Conservation (phyloP, 495 filamentous ascomycete genomes). For the Penicillium argentinense region DNA sequence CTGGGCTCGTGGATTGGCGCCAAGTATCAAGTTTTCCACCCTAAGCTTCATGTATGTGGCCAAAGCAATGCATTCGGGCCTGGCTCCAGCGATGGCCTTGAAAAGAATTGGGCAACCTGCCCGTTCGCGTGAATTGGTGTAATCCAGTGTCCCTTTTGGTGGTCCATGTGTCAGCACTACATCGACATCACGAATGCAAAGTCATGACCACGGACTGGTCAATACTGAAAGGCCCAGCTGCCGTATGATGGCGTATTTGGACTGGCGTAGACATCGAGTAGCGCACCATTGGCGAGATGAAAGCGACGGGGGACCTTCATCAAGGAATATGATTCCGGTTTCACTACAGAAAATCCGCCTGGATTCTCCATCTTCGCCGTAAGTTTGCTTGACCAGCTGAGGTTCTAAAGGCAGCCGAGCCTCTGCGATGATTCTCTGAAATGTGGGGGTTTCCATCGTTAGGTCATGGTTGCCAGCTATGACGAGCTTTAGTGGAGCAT, state of each 20-base stretch:
- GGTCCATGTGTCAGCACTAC: conserved; percentile 70
- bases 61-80: conserved; percentile 68
- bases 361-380: conserved; percentile 32
- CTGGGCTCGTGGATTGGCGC: conserved; percentile 32
- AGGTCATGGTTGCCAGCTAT: conserved; percentile 76
- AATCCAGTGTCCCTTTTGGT: conserved; percentile 56
- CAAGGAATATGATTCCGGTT: conserved; percentile 56
- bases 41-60: conserved; percentile 72
- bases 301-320: conserved; percentile 62
- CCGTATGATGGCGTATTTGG: conserved; percentile 60
- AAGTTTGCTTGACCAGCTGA: conserved; percentile 22
- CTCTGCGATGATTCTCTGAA: conserved; percentile 32
- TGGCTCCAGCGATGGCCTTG: conserved; percentile 48
- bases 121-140: conserved; percentile 24
- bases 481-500: conserved; percentile 67
- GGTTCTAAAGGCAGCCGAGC: conserved; percentile 23
- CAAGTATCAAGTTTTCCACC: conserved; percentile 61
- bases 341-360: conserved; percentile 27
- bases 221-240: conserved; percentile 61
- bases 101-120: conserved; percentile 62
- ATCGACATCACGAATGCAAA: conserved; percentile 53
- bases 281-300: conserved; percentile 54
- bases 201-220: conserved; percentile 41
- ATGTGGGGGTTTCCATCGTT: conserved; percentile 52
- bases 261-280: conserved; percentile 62